Evolutionary conservation across 2,329 filamentous ascomycete species (phyloP).

Genomic region (Stagonosporopsis chrysanthemi): DNA sequence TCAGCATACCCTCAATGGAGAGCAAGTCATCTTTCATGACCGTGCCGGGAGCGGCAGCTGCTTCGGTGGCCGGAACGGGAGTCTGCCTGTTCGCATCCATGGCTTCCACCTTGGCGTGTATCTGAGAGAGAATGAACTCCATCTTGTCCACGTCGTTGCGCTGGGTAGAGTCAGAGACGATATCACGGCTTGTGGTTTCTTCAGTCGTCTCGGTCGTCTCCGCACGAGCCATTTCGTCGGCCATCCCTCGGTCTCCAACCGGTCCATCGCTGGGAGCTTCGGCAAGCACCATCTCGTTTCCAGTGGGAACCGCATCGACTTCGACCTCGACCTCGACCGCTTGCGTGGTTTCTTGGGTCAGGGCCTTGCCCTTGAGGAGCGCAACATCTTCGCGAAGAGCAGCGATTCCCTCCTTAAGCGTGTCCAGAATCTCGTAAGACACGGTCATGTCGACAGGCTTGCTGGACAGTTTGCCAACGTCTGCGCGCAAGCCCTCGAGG

Average conservation of each 20-base stretch:
- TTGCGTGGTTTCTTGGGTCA: neutral
- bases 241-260: slow-evolving; percentile 44
- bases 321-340: slow-evolving; percentile 59
- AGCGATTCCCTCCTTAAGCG: slow-evolving; percentile 81
- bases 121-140: slow-evolving; percentile 80
- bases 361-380: slow-evolving; percentile 63
- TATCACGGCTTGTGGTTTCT: slow-evolving; percentile 52
- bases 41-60: slow-evolving; percentile 48
- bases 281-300: slow-evolving; percentile 59
- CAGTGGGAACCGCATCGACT: slow-evolving; percentile 52
- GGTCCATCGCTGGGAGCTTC: slow-evolving; percentile 48
- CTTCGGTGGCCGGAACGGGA: slow-evolving; percentile 50
- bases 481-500: slow-evolving; percentile 75
- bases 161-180: slow-evolving; percentile 60
- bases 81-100: slow-evolving; percentile 65
- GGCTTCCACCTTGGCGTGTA: slow-evolving; percentile 83
- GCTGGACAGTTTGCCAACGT: slow-evolving; percentile 76
- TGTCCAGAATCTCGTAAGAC: slow-evolving; percentile 88
- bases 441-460: slow-evolving; percentile 83
- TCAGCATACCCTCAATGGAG: slow-evolving; percentile 54
- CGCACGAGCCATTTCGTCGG: slow-evolving; percentile 57
- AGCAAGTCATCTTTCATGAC: slow-evolving; percentile 61
- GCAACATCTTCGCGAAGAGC: slow-evolving; percentile 80
- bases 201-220: slow-evolving; percentile 9
- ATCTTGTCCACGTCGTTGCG: slow-evolving; percentile 83